phyloP scores from a whole-genome alignment of 108 stramenopile genomes.

The Stephanodiscus triporus region DNA sequence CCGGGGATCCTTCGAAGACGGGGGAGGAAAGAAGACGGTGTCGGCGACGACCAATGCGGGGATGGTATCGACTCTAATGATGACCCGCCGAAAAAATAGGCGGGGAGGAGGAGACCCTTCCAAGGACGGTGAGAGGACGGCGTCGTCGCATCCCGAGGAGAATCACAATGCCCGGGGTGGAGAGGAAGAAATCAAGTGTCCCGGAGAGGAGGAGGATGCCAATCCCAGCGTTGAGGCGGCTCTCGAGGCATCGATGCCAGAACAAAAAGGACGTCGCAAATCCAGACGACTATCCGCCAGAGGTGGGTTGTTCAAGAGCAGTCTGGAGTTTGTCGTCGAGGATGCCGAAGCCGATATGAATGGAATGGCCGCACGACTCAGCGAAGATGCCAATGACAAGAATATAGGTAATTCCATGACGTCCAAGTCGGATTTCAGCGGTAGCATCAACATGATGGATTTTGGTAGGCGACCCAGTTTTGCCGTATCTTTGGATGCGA shows the following conservation, averaged over 20 bases:
- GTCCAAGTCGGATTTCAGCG: background rate
- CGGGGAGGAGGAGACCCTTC: no score
- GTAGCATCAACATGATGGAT: constrained; percentile 1
- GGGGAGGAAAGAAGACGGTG: no score
- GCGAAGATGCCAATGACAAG: background rate
- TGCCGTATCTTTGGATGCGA: background rate
- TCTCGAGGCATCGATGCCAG: no score
- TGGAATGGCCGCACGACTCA: no score
- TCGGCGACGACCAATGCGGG: background rate
- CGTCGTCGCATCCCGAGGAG: background rate
- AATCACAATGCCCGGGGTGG: no score
- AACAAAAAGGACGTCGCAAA: background rate
- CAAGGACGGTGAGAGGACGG: background rate
- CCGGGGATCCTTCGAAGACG: background rate
- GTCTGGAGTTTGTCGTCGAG: background rate
- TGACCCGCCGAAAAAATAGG: background rate
- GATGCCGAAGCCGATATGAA: background rate
- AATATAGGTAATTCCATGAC: background rate
- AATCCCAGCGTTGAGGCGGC: no score
- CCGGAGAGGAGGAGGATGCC: no score
- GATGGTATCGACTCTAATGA: background rate
- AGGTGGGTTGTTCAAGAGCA: background rate
- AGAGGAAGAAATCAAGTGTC: no score
- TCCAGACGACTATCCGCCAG: background rate
- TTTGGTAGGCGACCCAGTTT: background rate